These are phyloP conservation scores for Lactarius pseudohatsudake DNA, from an alignment of 768 basidiomycete genomes.

Conservation along the genomic window DNA sequence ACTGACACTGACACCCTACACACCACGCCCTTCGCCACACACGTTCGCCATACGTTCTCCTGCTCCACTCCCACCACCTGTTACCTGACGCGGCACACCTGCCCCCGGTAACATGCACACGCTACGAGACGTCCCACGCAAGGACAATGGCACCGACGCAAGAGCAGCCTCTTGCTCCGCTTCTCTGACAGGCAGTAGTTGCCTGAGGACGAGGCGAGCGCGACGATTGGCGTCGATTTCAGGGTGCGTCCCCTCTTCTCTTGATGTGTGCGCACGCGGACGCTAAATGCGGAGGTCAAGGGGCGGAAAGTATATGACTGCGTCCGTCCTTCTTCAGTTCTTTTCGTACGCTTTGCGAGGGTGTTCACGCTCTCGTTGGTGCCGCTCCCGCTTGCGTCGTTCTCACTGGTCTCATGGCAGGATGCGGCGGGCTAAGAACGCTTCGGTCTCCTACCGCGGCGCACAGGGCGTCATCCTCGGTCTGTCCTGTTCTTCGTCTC, in stretches of 20 bases:
- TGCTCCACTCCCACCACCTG: background rate
- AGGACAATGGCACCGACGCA: constrained; percentile 19
- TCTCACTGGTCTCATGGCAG: constrained; percentile 50
- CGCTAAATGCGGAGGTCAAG: constrained; percentile 70
- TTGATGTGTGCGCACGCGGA: no score
- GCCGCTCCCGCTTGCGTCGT: background rate
- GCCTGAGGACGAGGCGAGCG: constrained; percentile 83
- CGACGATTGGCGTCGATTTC: constrained; percentile 85
- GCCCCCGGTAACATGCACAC: no score
- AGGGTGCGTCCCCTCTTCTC: constrained; percentile 48
- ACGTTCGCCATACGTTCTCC: background rate
- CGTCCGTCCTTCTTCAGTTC: constrained; percentile 32
- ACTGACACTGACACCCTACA: background rate
- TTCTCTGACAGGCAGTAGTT: constrained; percentile 97
- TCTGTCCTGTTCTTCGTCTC: no score
- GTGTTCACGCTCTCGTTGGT: background rate
- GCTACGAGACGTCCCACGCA: background rate
- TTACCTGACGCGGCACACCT: background rate
- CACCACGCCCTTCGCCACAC: background rate
- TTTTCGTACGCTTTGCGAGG: constrained; percentile 24
- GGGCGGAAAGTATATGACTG: constrained; percentile 95
- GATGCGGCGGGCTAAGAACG: constrained; percentile 60
- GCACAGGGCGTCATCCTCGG: no score
- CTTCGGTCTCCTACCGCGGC: no score
- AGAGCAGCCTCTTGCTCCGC: constrained; percentile 80